Base-by-base conservation (phyloP, 441 rosid species). In the Populus hybrid region DNA sequence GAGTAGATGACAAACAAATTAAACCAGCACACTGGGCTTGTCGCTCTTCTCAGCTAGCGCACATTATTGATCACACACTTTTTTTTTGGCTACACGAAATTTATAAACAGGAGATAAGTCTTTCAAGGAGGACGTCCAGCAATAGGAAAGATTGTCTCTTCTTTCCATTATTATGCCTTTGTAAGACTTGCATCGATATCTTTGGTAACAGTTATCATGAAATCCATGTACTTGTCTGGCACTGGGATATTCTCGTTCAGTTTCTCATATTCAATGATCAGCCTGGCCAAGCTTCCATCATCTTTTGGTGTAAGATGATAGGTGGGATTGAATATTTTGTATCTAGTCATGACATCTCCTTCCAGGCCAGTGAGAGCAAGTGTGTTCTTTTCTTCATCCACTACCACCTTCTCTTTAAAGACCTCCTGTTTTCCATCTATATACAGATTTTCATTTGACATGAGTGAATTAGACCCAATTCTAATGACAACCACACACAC, bases 261-360 rank as follows among this genome's bases (percentile, higher is more conserved):
- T 33, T 82, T 86, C 84, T 86, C 85, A 33, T 82, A 84, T 29
- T 78, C 82, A 12, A 82, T 40, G 63, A 33, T 65, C 29, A 70
- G 6, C 26, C 66, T 80, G 3, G 71, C 82, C 50, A 82, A 10
- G 26, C 74, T 74, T 0, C 83, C 83, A 1, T 53, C 11, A 0
- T 14, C 83, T 26, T 71, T 76, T 8, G 88, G 77, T 31, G 35
- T 9, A 12, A 74, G 64, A 36, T 77, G 64, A 21, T 7, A 82
- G 18, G 64, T 63, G 0, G 77, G 77, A 14, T 69, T 79, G 69
- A 68, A 84, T 23, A 69, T 24, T 75, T 82, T 84, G 78, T 80
- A 84, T n/a, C 2, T 9, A 50, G 75, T 64, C 78, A 80, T 76
- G 9, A 79, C 71, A 70, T 84, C 79, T 20, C 87, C 84, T 67